phyloP scores from a whole-genome alignment of 78 protist species.

The Andalucia godoyi region DNA sequence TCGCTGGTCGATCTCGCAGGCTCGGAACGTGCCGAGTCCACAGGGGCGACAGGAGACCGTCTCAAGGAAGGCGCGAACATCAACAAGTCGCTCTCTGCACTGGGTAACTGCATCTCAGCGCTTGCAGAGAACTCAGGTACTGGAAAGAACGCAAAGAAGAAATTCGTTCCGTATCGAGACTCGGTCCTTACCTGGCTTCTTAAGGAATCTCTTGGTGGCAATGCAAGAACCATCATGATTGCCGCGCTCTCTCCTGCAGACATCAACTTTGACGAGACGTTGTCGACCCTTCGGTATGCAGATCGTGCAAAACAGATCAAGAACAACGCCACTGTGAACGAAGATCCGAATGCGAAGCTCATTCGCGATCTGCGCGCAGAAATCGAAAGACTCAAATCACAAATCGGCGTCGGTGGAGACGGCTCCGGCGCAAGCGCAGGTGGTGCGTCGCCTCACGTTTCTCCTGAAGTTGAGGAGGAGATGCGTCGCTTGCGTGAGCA shows the following conservation, averaged over 20 bases:
- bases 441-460: background rate
- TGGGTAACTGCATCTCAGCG: constrained; percentile 68
- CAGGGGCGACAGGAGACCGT: constrained; percentile 62
- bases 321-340: constrained; percentile 65
- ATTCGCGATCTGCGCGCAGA: constrained; percentile 37
- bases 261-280: constrained; percentile 61
- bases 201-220: constrained; percentile 48
- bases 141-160: constrained; percentile 25
- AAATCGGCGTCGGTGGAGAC: background rate
- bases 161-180: constrained; percentile 82
- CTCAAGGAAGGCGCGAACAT: constrained; percentile 38
- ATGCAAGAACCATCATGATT: constrained; percentile 56
- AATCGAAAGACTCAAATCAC: constrained; percentile 13
- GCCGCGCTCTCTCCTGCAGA: constrained; percentile 57
- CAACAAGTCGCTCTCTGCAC: constrained; percentile 51
- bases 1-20: constrained; percentile 59
- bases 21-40: constrained; percentile 55
- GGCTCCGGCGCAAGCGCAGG: background rate
- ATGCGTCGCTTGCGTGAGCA: background rate
- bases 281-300: constrained; percentile 86
- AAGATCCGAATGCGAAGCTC: constrained; percentile 39
- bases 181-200: constrained; percentile 69
- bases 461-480: background rate
- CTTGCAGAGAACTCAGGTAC: constrained; percentile 35
- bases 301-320: constrained; percentile 77